A percentile compares a stretch with the other conserved stretches of the same genome.
These are phyloP conservation scores for Dryadomyces sulphureus DNA, from an alignment of 2,329 filamentous ascomycete species.

Conservation along the genomic window DNA sequence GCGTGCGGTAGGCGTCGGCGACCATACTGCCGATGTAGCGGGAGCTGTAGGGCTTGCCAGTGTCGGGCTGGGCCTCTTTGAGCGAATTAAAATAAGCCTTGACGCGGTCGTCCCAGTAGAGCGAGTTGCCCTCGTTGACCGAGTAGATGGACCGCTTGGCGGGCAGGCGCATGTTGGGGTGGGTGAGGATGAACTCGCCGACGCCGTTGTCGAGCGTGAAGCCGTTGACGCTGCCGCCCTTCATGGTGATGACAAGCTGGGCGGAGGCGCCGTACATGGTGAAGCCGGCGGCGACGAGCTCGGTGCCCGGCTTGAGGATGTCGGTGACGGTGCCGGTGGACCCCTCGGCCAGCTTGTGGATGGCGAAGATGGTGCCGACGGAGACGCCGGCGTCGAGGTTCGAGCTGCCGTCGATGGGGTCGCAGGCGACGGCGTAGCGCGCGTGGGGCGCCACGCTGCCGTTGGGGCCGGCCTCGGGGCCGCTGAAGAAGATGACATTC, in stretches of 20 bases:
- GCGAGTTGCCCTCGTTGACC: constrained; percentile 94
- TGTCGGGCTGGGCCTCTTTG: constrained; percentile 55
- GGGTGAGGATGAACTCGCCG: constrained; percentile 96
- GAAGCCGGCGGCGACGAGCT: constrained; percentile 90
- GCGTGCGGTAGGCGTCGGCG: constrained; percentile 88
- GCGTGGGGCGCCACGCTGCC: constrained; percentile 39
- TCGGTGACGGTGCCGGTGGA: constrained; percentile 67
- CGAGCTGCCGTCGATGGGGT: constrained; percentile 94
- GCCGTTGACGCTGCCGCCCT: constrained; percentile 79
- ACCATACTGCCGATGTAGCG: constrained; percentile 98
- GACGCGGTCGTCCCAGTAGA: constrained; percentile 87
- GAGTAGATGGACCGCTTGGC: constrained; percentile 78
- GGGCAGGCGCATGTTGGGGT: constrained; percentile 86
- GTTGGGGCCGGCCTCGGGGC: constrained; percentile 19
- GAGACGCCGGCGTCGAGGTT: constrained; percentile 97
- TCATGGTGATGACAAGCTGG: constrained; percentile 95
- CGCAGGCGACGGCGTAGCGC: constrained; percentile 92
- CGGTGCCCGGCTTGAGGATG: constrained; percentile 75
- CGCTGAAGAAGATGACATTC: constrained; percentile 74
- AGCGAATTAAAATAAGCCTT: constrained; percentile 80
- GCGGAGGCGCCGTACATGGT: constrained; percentile 99
- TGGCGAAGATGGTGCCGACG: constrained; percentile 90
- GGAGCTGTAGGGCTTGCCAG: constrained; percentile 81
- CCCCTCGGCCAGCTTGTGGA: constrained; percentile 76
- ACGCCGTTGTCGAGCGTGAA: constrained; percentile 95